A percentile compares a stretch with the other conserved stretches of the same genome.
These are phyloP conservation scores for Vishniacozyma victoriae DNA, from an alignment of 768 basidiomycete genomes.

Conservation along the genomic window DNA sequence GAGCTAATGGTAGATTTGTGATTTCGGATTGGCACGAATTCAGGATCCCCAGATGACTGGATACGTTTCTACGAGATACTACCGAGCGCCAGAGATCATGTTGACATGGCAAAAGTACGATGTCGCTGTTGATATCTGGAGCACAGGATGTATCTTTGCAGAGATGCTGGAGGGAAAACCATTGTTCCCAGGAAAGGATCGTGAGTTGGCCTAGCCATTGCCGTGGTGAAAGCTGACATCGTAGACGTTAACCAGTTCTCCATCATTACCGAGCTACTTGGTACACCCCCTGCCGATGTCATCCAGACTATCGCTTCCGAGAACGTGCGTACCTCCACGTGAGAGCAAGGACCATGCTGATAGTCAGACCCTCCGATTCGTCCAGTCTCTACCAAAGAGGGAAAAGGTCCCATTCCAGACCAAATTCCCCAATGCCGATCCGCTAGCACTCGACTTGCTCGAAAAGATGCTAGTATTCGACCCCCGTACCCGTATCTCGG, in stretches of 20 bases:
- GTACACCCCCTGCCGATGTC: constrained; percentile 99
- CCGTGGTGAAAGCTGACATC: constrained; percentile 13
- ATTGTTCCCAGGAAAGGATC: constrained; percentile 97
- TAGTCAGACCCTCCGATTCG: constrained; percentile 85
- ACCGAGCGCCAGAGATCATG: constrained; percentile 99
- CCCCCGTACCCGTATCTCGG: constrained; percentile 92
- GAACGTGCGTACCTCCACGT: constrained; percentile 59
- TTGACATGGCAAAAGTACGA: constrained; percentile 99
- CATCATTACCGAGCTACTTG: constrained; percentile 95
- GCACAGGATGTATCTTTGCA: constrained; percentile 97
- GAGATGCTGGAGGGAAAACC: constrained; percentile 99
- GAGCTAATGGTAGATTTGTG: constrained; percentile 69
- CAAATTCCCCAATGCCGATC: constrained; percentile 82
- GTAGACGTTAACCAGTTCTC: constrained; percentile 99
- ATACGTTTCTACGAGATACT: constrained; percentile 97
- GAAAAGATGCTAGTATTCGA: constrained; percentile 99
- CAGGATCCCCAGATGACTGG: constrained; percentile 99
- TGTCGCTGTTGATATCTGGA: constrained; percentile 98
- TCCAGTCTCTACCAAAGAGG: constrained; percentile 94
- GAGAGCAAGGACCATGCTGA: neutral
- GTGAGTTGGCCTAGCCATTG: too few relatives aligned
- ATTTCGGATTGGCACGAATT: constrained; percentile 96
- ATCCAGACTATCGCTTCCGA: constrained; percentile 97
- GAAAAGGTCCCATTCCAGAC: constrained; percentile 91
- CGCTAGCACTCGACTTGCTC: constrained; percentile 85